phyloP scores from a whole-genome alignment of 441 rosid species.

The Erysimum cheiri region DNA sequence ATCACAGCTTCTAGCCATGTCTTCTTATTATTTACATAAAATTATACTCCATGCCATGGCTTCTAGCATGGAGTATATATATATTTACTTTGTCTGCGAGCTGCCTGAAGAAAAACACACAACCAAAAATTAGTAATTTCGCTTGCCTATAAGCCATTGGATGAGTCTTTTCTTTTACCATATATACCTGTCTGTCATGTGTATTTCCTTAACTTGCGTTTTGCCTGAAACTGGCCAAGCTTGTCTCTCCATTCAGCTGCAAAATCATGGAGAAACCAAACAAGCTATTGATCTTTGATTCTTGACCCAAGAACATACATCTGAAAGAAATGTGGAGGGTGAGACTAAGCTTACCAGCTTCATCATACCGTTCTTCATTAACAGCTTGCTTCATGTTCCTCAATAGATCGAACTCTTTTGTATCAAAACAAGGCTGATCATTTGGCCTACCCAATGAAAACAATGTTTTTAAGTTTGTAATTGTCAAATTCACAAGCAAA shows the following conservation, averaged over 20 bases:
- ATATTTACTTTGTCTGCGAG: neutral
- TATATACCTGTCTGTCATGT: conserved; percentile 57
- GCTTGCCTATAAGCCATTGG: neutral
- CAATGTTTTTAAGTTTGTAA: neutral
- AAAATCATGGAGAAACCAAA: conserved; percentile 25
- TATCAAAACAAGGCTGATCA: conserved; percentile 86
- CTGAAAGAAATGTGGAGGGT: neutral
- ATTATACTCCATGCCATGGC: too few species aligned
- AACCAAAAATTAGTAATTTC: neutral
- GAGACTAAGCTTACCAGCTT: conserved; percentile 67
- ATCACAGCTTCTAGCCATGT: conserved; percentile 26
- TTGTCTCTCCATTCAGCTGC: conserved; percentile 96
- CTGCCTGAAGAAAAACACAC: conserved; percentile 21
- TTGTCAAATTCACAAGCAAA: neutral
- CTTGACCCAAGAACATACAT: neutral
- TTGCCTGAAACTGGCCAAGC: conserved; percentile 84
- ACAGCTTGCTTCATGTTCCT: conserved; percentile 82
- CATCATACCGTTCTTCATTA: conserved; percentile 83
- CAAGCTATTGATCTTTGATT: conserved; percentile 1
- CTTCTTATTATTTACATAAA: conserved; percentile 31
- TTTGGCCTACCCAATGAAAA: conserved; percentile 64
- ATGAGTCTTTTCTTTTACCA: neutral
- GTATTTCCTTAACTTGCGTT: conserved; percentile 81
- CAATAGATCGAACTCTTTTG: conserved; percentile 79
- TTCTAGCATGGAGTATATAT: too few species aligned